phyloP scores from a whole-genome alignment of 257 asterid genomes.

The Henckelia pumila region DNA sequence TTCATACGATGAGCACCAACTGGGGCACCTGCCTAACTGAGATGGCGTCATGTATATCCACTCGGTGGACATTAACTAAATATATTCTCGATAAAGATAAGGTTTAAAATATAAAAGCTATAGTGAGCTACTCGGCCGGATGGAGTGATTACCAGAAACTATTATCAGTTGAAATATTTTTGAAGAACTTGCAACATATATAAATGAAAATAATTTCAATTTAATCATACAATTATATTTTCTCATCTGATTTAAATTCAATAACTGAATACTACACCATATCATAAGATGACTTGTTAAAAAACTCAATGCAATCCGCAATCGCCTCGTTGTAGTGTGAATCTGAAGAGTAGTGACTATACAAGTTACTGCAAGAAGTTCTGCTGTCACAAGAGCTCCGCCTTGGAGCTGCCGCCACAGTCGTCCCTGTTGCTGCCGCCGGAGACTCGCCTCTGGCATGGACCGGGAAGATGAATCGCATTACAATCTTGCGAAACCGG shows the following conservation, averaged over 20 bases:
- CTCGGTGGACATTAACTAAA: too few species aligned
- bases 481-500: constrained; percentile 25
- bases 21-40: too few species aligned
- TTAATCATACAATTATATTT: constrained; percentile 15
- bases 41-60: too few species aligned
- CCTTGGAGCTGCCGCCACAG: not conserved
- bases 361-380: constrained; percentile 24
- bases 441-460: not conserved
- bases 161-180: not conserved
- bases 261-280: constrained; percentile 21
- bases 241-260: constrained; percentile 19
- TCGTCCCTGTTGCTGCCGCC: not conserved
- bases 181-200: not conserved
- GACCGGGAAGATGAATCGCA: constrained; percentile 19
- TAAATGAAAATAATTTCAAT: constrained; percentile 1
- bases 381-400: constrained; percentile 20
- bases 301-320: constrained; percentile 32
- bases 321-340: constrained; percentile 33
- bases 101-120: too few species aligned
- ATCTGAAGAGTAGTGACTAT: constrained; percentile 15
- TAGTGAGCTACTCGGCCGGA: too few species aligned
- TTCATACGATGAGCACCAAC: too few species aligned
- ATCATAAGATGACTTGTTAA: constrained; percentile 33
- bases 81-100: too few species aligned
- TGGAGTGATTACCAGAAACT: too few species aligned